Evolutionary conservation across 202 grass and related monocot species (phyloP).

Genomic region (Elaeis oleifera): DNA sequence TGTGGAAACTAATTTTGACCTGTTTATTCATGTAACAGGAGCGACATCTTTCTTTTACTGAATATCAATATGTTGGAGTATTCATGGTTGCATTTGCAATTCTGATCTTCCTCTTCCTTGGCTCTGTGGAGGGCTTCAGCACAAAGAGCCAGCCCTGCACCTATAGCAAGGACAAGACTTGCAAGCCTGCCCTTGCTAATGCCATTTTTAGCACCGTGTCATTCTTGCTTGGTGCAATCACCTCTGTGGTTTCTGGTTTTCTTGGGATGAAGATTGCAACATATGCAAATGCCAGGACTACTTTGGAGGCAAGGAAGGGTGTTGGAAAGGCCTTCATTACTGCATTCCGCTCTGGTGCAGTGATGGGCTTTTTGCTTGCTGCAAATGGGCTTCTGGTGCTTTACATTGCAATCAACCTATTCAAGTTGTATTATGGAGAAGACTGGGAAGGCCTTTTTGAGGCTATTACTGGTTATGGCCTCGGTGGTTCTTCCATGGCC

Average conservation of each 20-base stretch:
- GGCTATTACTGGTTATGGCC: conserved; percentile 63
- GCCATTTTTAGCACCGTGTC: conserved; percentile 7
- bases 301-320: conserved; percentile 12
- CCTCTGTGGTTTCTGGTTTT: conserved; percentile 7
- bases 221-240: conserved; percentile 13
- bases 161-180: conserved; percentile 5
- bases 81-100: conserved; percentile 10
- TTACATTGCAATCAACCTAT: conserved; percentile 13
- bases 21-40: neutral
- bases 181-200: conserved; percentile 11
- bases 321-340: conserved; percentile 4
- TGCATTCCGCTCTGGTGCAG: conserved; percentile 7
- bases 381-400: conserved; percentile 12
- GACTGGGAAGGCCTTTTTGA: conserved; percentile 13
- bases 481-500: conserved; percentile 72
- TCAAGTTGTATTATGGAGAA: conserved; percentile 11
- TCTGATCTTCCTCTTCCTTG: conserved; percentile 12
- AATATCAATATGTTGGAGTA: conserved; percentile 12
- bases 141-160: conserved; percentile 8
- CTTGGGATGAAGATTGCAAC: conserved; percentile 13
- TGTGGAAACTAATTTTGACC: neutral
- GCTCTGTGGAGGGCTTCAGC: conserved; percentile 10
- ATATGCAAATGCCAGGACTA: conserved; percentile 10
- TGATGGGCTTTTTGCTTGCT: conserved; percentile 10
- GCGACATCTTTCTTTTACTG: conserved; percentile 9